Conservation (phyloP, 768 basidiomycete genomes). For the Leccinum fibrillosum region DNA sequence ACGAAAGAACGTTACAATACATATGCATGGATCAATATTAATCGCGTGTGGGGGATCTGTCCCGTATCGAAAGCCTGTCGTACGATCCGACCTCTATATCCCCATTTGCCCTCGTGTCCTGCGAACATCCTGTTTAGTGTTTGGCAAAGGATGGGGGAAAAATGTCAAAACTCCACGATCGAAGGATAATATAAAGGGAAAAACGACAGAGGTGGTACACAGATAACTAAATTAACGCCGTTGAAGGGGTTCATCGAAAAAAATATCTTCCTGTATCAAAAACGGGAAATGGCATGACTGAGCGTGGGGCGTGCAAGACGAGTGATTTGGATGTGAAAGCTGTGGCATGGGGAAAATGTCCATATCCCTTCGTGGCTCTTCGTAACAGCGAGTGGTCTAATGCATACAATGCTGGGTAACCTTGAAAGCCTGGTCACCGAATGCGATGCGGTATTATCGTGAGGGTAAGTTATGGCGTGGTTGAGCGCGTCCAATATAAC, state of each 20-base stretch:
- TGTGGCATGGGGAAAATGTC: background rate
- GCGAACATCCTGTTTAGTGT: background rate
- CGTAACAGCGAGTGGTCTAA: background rate
- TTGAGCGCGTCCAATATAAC: background rate
- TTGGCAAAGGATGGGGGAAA: background rate
- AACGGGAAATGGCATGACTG: background rate
- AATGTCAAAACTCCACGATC: background rate
- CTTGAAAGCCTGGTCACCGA: background rate
- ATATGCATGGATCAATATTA: background rate
- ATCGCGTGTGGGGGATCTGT: background rate
- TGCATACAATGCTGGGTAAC: background rate
- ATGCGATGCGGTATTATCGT: slow-evolving; percentile 1
- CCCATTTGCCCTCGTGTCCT: background rate
- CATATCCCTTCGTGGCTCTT: slow-evolving; percentile 5
- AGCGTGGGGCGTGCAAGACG: background rate
- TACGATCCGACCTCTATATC: background rate
- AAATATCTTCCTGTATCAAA: background rate
- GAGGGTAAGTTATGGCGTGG: background rate
- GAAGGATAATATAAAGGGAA: background rate
- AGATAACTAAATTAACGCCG: background rate
- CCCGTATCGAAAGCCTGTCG: background rate
- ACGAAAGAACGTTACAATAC: background rate
- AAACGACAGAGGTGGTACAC: background rate
- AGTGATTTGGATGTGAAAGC: background rate
- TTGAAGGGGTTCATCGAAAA: background rate